Evolutionary conservation across 176 grass and related monocot genomes (phyloP).

Genomic region (Zoysia pacifica): DNA sequence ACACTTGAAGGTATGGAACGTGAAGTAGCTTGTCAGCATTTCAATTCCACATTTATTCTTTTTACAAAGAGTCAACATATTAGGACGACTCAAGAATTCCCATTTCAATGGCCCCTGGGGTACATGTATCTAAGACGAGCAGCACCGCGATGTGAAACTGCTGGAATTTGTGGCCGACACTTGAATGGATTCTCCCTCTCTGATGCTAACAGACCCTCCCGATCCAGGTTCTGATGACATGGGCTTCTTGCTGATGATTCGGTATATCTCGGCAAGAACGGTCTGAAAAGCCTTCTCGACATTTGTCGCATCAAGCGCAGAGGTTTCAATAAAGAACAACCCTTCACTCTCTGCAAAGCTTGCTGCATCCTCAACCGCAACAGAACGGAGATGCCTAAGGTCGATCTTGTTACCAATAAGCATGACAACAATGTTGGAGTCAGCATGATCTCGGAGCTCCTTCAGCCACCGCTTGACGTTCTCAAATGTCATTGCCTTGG

Average conservation of each 20-base stretch:
- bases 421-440: constrained; percentile 52
- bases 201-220: background rate
- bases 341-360: constrained; percentile 46
- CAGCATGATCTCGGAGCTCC: constrained; percentile 50
- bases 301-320: constrained; percentile 46
- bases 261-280: constrained; percentile 43
- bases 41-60: background rate
- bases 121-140: constrained; percentile 6
- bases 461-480: constrained; percentile 52
- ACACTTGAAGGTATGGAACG: too few species aligned
- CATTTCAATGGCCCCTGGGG: background rate
- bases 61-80: background rate
- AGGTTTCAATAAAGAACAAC: constrained; percentile 49
- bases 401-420: constrained; percentile 59
- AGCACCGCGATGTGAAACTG: background rate
- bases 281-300: constrained; percentile 49
- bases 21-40: background rate
- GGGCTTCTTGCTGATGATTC: constrained; percentile 47
- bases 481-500: constrained; percentile 42
- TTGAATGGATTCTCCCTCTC: constrained; percentile 36
- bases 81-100: background rate
- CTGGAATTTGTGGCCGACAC: constrained; percentile 21
- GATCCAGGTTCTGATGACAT: constrained; percentile 16
- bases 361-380: constrained; percentile 45
- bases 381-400: constrained; percentile 46